Base-by-base conservation (phyloP, 202 grass and related monocot genomes). In the Panicum hallii region DNA sequence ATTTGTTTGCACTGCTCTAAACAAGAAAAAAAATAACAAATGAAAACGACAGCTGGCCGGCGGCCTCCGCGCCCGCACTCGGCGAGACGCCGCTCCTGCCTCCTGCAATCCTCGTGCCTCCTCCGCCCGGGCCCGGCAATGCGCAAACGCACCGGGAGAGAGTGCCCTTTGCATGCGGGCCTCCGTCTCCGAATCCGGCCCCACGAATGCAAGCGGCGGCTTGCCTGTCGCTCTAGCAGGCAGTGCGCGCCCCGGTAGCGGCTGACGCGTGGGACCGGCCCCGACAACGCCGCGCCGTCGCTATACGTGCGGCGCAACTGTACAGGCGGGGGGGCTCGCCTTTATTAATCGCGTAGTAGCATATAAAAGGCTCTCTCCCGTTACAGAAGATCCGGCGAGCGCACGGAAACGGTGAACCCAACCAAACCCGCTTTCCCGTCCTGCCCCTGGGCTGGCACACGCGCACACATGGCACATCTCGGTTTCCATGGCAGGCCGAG, bases 361-460 rank as follows among this genome's bases (percentile, higher is more conserved):
- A 5, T 63, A 14, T 13, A 28, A 26, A 40, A 7, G 36, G 36
- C 36, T 2, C 34, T 34, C 22, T 2, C 12, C 5, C 20, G 41
- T 49, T 6, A 46, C 57, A 87, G 78, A 87, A 58, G 72, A 84
- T 84, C 82, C 82, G 22, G 50, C 72, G 71, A 28, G 17, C 34
- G 60, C 38, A 67, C 49, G 60, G 46, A 38, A 47, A 36, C 43
- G 68, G 47, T 40, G 40, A 19, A n/a, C 43, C 28, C 16, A 14
- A 28, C 60, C 11, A 2, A 63, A 30, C 60, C 57, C 69, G 12
- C 17, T 15, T 15, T 43, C 23, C 83, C 2, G 52, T 7, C 23
- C 30, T 16, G 58, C 30, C 49, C 16, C 44, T 2, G 43, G 34
- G 36, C 7, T 71, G 68, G 43, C 44, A 17, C 17, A 15, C 30